Base-by-base conservation (phyloP, 805 yeast species). In the Cyberlindnera meyerae region DNA sequence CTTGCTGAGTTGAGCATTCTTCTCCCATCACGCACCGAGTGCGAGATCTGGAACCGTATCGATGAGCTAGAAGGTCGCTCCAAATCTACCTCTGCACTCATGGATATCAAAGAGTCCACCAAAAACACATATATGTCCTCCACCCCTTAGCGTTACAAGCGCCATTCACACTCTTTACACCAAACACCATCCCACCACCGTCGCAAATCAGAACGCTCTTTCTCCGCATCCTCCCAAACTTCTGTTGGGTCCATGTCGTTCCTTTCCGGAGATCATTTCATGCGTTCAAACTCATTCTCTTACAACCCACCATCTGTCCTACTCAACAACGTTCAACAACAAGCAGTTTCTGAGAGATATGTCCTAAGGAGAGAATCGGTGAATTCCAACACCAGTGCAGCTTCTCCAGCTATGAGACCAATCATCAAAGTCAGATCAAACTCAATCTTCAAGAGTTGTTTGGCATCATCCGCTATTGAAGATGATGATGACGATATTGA, bases 1-100 rank as follows among this genome's bases (percentile, higher is more conserved):
- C 69, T 82, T 50, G 82, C 80, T 13, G 96, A 87, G 59, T 63
- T 87, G 26, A 71, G 82, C 12, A 79, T 86, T 24, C 60, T 87
- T 35, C 63, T 87, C 29, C 90, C 93, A 12, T 72, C 71, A 39
- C 73, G 86, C 45, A 69, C 93, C 0, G 88, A 82, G 54, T 67
- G 67, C n/a, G 93, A 85, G 48, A 87, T 87, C 29, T 68, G 74
- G 66, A 59, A 71, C 26, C 67, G 93, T 43, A 73, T 82, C 16
- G 73, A 67, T 33, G 60, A 67, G 34, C 54, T 77, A 27, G 68
- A 64, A 14, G 28, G 31, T 7, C 31, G 33, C 35, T 33, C 44
- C 4, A 17, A 24, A 11, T 25, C 42, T 2, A 18, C 29, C 2
- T 36, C 41, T 1, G 27, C 22, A 7, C 7, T 34, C 3, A 21